Base-by-base conservation (phyloP, 192 early-diverging fungal genomes). In the Podila horticola region DNA sequence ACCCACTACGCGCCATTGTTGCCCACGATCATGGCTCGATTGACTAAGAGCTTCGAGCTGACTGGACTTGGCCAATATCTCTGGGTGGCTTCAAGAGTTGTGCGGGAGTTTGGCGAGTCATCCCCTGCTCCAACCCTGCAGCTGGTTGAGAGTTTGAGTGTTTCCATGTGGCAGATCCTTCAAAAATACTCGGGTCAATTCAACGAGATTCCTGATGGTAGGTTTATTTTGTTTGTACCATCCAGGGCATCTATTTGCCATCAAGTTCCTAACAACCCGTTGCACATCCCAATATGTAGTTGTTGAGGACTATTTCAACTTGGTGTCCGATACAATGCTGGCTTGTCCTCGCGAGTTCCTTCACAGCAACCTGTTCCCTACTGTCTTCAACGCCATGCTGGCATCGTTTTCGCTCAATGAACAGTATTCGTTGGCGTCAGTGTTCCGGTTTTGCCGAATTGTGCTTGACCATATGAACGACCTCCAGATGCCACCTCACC, bases 221-320 rank as follows among this genome's bases (percentile, higher is more conserved):
- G 64, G 85, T 52, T 26, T 28, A 5, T 71, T 48, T 52, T 5
- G 13, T 45, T 12, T 45, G 41, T 45, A 45, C 41, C 4, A 45
- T 45, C 15, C 3, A 45, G 15, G 38, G 15, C 41, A 45, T 45
- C 15, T 62, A 3, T 45, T 63, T 72, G 8, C 11, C 28, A 34
- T 19, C 28, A 69, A 13, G 58, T 61, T 66, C 36, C 22, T 60
- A 50, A 52, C 33, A 17, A 2, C 33, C 2, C 13, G 7, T 45
- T 15, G 9, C 19, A 33, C 4, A 64, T 38, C 49, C 45, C 59
- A 28, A n/a, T 52, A 59, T 24, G 10, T 82, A 95, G 94, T 93
- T 22, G 73, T 94, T 55, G 93, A 95, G 77, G 93, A 96, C 59
- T 95, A 92, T 76, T 93, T 93, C 81, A 76, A 87, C 55, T 74